Evolutionary conservation across 768 basidiomycete genomes (phyloP), one percentile per base, ranked within the genome.

Genomic region (Tubosaeta sp.): DNA sequence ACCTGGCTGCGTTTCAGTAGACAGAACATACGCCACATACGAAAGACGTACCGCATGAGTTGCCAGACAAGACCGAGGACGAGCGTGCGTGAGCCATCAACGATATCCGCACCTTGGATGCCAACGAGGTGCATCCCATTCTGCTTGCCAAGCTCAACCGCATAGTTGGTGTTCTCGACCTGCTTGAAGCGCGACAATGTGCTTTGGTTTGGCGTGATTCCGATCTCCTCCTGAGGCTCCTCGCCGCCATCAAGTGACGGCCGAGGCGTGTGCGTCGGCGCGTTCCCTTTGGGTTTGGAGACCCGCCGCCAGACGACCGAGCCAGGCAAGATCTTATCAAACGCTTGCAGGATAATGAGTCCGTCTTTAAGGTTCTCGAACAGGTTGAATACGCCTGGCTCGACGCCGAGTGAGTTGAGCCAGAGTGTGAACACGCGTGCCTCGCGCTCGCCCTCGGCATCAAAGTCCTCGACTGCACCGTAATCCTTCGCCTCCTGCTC

Each of bases 11-110:
- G 19, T 17, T 17, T 41, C 39, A 41, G 39, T 6, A 17, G 22
- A 5, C 22, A 3, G 27, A 29, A 29, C 4, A 29, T 8, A 29
- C 27, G 5, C 27, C 27, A 29, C 8, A 29, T 29, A 29, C 27
- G 8, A 8, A 29, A 29, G 27, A 29, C 81, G 33, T 44, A 89
- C 88, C 91, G 76, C 95, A 97, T 97, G 48, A 97, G 76, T 65
- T 98, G 97, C 97, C 97, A 99, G 1, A 97, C 94, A 33, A 97
- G 80, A 29, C 95, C 97, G 27, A 99, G 82, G 6, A 97, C 94
- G 50, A 99, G 76, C 4, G 95, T 98, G 72, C 85, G 88, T 46
- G 76, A 76, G n/a, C 86, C 93, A 63, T 99, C 95, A 52, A 95
- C 92, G 58, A 99, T 95, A 69, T 98, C 95, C 2, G 95, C 85